Evolutionary conservation across 371 early-diverging fungal genomes (phyloP).

Genomic region (Ordospora pajunii): DNA sequence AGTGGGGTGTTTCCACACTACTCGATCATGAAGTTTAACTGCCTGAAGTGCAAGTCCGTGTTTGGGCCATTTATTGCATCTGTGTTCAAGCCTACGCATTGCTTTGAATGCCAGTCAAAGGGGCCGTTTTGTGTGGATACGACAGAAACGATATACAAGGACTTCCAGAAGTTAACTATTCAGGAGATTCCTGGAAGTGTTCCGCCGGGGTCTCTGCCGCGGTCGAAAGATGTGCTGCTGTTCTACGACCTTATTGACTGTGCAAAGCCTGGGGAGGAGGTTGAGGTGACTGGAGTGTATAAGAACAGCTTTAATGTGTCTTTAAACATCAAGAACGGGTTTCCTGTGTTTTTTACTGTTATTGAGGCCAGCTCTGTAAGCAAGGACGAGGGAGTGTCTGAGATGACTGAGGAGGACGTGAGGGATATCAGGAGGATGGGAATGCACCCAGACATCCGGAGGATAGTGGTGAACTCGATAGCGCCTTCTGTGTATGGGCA

Average conservation of each 20-base stretch:
- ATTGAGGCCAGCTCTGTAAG: slow-evolving; percentile 69
- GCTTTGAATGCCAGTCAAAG: slow-evolving; percentile 79
- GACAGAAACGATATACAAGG: slow-evolving; percentile 87
- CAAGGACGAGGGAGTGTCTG: slow-evolving; percentile 68
- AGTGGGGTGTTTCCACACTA: slow-evolving; percentile 87
- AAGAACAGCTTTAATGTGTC: slow-evolving; percentile 80
- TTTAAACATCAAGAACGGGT: slow-evolving; percentile 81
- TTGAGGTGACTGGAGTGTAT: slow-evolving; percentile 92
- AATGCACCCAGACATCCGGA: slow-evolving; percentile 70
- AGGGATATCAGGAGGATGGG: slow-evolving; percentile 70
- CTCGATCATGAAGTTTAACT: slow-evolving; percentile 88
- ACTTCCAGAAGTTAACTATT: slow-evolving; percentile 89
- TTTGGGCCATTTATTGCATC: slow-evolving; percentile 92
- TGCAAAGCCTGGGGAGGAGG: slow-evolving; percentile 91
- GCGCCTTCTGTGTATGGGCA: slow-evolving; percentile 99
- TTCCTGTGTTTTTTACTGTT: slow-evolving; percentile 87
- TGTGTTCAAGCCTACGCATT: slow-evolving; percentile 74
- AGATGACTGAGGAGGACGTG: slow-evolving; percentile 80
- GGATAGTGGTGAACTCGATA: slow-evolving; percentile 79
- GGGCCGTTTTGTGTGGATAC: slow-evolving; percentile 81
- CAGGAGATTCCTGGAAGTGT: slow-evolving; percentile 95
- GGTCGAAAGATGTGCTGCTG: slow-evolving; percentile 83
- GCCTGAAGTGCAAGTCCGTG: slow-evolving; percentile 79
- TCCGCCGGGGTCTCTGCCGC: slow-evolving; percentile 86
- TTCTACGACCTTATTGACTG: slow-evolving; percentile 90